Conservation (phyloP, 2,329 filamentous ascomycete genomes). For the Cercospora sp. region DNA sequence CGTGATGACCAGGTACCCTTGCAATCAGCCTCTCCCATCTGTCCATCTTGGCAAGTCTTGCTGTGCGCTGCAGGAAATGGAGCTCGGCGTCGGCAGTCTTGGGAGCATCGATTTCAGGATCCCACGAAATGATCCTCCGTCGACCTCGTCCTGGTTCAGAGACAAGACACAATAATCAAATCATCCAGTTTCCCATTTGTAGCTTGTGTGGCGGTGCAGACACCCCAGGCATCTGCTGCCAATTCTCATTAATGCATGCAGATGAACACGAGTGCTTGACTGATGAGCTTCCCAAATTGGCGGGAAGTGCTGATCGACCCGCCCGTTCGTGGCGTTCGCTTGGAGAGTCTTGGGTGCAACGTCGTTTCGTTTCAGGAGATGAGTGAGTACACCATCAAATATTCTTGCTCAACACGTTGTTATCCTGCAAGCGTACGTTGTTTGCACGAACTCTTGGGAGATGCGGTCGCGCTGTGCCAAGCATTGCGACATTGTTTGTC, state of each 20-base stretch:
- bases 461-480: background rate
- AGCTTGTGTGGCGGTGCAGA: background rate
- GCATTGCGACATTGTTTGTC: background rate
- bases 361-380: background rate
- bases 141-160: background rate
- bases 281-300: background rate
- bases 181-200: background rate
- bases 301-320: slow-evolving; percentile 5
- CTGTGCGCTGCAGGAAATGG: background rate
- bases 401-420: background rate
- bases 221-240: background rate
- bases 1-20: background rate
- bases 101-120: background rate
- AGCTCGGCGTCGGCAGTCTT: background rate
- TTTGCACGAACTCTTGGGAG: background rate
- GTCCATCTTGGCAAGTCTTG: background rate
- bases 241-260: background rate
- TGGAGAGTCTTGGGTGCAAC: background rate
- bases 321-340: background rate
- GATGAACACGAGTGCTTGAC: background rate
- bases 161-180: background rate
- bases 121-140: background rate
- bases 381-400: background rate
- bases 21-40: background rate
- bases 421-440: background rate